Percentiles rank a stretch among this genome's conserved stretches.
These are phyloP conservation scores for Ophiostoma ulmi DNA, from an alignment of 2,329 filamentous ascomycete species.

Conservation along the genomic window DNA sequence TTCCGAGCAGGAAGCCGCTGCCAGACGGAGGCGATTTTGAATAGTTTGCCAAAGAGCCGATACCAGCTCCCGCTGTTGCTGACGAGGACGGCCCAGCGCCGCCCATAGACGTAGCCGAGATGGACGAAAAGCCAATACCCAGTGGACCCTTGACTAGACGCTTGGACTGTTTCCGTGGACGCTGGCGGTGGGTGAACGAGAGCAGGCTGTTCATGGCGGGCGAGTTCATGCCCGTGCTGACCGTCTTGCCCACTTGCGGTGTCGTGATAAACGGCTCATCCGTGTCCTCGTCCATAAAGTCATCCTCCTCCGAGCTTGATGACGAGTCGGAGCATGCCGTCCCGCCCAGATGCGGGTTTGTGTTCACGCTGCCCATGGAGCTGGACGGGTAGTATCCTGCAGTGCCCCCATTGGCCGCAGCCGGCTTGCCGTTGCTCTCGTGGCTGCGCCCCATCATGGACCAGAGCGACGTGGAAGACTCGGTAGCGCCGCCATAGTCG, in stretches of 20 bases:
- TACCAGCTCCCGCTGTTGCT: not conserved
- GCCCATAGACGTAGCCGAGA: slow-evolving; percentile 31
- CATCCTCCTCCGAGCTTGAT: slow-evolving; percentile 65
- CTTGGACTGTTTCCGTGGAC: slow-evolving; percentile 63
- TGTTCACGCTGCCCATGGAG: slow-evolving; percentile 69
- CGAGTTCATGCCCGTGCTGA: slow-evolving; percentile 47
- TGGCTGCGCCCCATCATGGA: slow-evolving; percentile 59
- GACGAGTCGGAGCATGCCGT: slow-evolving; percentile 69
- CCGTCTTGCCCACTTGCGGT: slow-evolving; percentile 64
- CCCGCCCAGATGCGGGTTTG: slow-evolving; percentile 8
- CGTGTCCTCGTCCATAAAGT: slow-evolving; percentile 66
- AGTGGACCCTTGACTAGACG: slow-evolving; percentile 45
- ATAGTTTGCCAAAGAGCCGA: not conserved
- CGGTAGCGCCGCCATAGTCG: slow-evolving; percentile 49
- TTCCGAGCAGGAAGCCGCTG: slow-evolving; percentile 28
- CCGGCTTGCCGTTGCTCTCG: slow-evolving; percentile 45
- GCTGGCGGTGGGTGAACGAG: slow-evolving; percentile 75
- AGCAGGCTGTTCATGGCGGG: slow-evolving; percentile 70
- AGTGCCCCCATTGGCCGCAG: not conserved
- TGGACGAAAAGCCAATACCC: slow-evolving; percentile 47
- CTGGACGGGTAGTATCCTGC: slow-evolving; percentile 62
- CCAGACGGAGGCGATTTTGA: slow-evolving; percentile 68
- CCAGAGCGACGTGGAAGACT: slow-evolving; percentile 68
- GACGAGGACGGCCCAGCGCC: slow-evolving; percentile 31
- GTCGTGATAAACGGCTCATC: slow-evolving; percentile 79